Percentiles rank a stretch among this genome's conserved stretches.
Conservation (phyloP, 768 basidiomycete species). For the Calocybe cyanea region DNA sequence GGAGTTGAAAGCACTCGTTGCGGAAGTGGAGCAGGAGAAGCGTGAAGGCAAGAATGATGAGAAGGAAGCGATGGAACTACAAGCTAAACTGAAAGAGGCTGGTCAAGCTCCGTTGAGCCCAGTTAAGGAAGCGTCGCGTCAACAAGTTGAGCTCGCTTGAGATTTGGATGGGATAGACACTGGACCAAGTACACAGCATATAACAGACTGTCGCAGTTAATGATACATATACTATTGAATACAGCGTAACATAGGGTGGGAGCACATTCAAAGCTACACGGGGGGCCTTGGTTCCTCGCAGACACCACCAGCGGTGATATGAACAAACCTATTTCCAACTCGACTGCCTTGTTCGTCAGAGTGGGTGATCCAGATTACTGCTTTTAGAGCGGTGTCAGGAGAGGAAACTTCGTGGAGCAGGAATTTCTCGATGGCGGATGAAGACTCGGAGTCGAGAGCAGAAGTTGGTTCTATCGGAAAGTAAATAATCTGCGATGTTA, state of each 20-base stretch:
- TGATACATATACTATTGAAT: no score
- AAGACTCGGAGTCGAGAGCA: constrained; percentile 72
- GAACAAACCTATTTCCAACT: constrained; percentile 67
- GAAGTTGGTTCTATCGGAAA: constrained; percentile 74
- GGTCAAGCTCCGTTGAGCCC: not conserved
- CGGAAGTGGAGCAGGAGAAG: constrained; percentile 28
- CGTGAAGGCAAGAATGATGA: constrained; percentile 5
- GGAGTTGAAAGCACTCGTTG: constrained; percentile 57
- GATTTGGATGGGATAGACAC: no score
- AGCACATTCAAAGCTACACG: constrained; percentile 6
- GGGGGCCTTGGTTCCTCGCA: constrained; percentile 30
- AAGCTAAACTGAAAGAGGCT: constrained; percentile 15
- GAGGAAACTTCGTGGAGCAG: constrained; percentile 50
- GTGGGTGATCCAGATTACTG: constrained; percentile 86
- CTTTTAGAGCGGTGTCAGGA: constrained; percentile 51
- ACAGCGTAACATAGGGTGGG: no score
- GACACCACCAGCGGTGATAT: constrained; percentile 40
- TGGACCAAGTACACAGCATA: no score
- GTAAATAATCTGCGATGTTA: not conserved
- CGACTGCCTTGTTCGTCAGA: constrained; percentile 75
- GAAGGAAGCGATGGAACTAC: constrained; percentile 11
- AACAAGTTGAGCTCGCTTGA: constrained; percentile 6
- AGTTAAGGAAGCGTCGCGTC: not conserved
- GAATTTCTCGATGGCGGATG: constrained; percentile 60
- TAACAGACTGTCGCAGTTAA: no score